Evolutionary conservation across 768 basidiomycete species (phyloP), one percentile per base, ranked within the genome.

Genomic region (Collybia nuda): DNA sequence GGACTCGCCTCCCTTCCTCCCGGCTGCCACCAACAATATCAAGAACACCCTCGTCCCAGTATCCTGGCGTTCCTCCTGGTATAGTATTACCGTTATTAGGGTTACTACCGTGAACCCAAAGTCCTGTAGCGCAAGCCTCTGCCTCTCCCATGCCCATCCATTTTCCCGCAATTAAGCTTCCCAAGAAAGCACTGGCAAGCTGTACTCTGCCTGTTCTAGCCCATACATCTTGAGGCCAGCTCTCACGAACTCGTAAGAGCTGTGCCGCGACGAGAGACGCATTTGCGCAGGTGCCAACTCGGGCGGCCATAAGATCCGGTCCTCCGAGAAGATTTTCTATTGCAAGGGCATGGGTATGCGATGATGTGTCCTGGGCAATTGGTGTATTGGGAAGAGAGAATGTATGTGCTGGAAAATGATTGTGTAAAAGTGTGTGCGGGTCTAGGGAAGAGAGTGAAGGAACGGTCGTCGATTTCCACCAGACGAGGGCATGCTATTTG

Each of bases 401-500:
- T 0, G 79, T 77, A 19, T 80, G 80, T 0, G 85, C 69, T 1
- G 80, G 76, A 50, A 92, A 85, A 59, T 90, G 89, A 1, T 79
- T 69, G 58, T 87, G 80, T 6, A 92, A 68, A 0, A 86, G 81
- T n/a, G 82, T 65, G 55, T 82, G 79, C 2, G 89, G 81, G 60
- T 90, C 87, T 44, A 92, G 73, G 15, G 83, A 78, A 19, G 87
- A 86, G 47, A 93, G 74, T 6, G 83, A 84, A 12, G 85, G 82
- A 11, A 88, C 78, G 8, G 88, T 79, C 6, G 84, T 86, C 1
- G 87, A 84, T 68, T 89, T 90, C 88, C 90, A 92, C 88, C 89
- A 92, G 36, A 93, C 90, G 17, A 90, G 73, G 2, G 88, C 87
- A 62, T 86, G 84, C 83, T 76, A 48, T 3, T 32, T 40, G 35